These are phyloP conservation scores for Elongisporangium prolatum DNA, from an alignment of 352 stramenopile genomes.

Conservation along the genomic window DNA sequence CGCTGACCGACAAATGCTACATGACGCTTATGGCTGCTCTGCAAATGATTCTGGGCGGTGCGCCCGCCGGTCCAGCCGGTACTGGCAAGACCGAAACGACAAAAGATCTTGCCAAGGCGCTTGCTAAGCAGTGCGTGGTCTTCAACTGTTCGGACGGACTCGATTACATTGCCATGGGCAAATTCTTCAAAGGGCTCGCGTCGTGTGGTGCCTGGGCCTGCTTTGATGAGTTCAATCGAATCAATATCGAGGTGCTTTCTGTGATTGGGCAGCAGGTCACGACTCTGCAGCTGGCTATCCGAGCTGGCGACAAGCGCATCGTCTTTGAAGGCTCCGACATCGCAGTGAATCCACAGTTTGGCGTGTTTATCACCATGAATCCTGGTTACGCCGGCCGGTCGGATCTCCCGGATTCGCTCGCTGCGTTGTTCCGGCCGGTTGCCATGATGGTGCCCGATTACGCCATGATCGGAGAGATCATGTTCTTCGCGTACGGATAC, in stretches of 20 bases:
- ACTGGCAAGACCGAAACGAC: conserved; percentile 96
- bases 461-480: conserved; percentile 87
- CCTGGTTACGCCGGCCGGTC: conserved; percentile 83
- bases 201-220: conserved; percentile 92
- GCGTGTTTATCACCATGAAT: conserved; percentile 92
- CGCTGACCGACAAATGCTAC: conserved; percentile 96
- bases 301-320: conserved; percentile 77
- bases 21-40: conserved; percentile 94
- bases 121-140: conserved; percentile 95
- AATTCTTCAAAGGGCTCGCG: conserved; percentile 93
- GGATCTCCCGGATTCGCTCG: conserved; percentile 84
- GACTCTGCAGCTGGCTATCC: conserved; percentile 87
- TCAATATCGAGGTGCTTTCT: conserved; percentile 86
- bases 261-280: conserved; percentile 90
- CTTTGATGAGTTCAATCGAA: conserved; percentile 90
- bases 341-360: conserved; percentile 89
- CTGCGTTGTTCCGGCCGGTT: conserved; percentile 81
- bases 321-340: conserved; percentile 96
- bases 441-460: conserved; percentile 93
- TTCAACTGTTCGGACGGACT: conserved; percentile 93
- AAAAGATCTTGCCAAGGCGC: conserved; percentile 92
- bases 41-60: conserved; percentile 94
- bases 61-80: conserved; percentile 89
- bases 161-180: conserved; percentile 94
- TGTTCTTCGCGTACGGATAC: conserved; percentile 89